Conservation (phyloP, 2,329 filamentous ascomycete genomes). For the Ophiostoma fasciatum region DNA sequence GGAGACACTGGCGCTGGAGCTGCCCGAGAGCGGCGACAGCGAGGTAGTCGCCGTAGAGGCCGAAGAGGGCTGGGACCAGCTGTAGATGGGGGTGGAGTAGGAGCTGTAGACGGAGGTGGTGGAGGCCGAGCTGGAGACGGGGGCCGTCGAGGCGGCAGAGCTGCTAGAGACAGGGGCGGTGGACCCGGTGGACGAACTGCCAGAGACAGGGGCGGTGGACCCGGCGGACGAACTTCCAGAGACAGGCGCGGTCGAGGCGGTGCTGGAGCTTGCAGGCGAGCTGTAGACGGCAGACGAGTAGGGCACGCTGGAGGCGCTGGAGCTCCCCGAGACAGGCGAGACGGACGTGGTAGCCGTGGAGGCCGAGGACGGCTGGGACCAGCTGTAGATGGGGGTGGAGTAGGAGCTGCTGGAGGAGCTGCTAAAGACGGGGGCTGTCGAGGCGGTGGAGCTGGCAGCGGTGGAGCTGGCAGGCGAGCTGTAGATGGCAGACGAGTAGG, state of each 20-base stretch:
- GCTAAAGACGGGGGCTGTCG: background rate
- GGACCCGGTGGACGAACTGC: no score
- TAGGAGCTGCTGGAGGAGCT: background rate
- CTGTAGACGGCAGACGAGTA: conserved; percentile 1
- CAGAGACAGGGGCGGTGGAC: no score
- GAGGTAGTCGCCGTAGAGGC: no score
- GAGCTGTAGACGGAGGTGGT: background rate
- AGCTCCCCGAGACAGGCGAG: no score
- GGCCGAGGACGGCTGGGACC: no score
- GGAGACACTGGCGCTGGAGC: background rate
- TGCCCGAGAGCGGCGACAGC: no score
- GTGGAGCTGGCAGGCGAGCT: background rate
- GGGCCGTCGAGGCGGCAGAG: no score
- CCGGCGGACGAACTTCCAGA: no score
- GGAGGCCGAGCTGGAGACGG: no score
- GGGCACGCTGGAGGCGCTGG: background rate
- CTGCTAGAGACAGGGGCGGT: no score
- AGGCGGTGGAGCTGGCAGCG: background rate
- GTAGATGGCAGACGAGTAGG: conserved; percentile 1
- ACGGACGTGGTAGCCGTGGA: background rate
- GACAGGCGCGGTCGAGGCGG: no score
- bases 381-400: background rate
- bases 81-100: background rate
- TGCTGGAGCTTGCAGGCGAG: no score
- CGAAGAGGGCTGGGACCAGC: background rate